Evolutionary conservation across 1,139 yeast species (phyloP).

Genomic region (Candida glucosophila): DNA sequence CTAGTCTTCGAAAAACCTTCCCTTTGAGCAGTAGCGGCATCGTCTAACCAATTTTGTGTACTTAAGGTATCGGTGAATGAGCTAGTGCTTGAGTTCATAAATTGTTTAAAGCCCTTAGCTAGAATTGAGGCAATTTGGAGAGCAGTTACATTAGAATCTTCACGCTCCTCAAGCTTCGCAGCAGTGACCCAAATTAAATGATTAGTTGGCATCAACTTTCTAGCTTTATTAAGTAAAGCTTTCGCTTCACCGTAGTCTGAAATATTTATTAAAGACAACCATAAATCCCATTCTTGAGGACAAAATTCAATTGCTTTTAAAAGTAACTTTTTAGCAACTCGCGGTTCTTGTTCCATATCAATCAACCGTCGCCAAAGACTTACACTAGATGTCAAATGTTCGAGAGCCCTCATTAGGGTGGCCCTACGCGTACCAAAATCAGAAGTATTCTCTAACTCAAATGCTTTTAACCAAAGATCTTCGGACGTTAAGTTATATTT

Average conservation of each 20-base stretch:
- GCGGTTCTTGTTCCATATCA: slow-evolving; percentile 38
- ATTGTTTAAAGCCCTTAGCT: slow-evolving; percentile 43
- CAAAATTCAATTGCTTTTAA: slow-evolving; percentile 62
- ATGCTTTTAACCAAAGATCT: slow-evolving; percentile 66
- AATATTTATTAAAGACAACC: slow-evolving; percentile 44
- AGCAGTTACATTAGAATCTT: slow-evolving; percentile 18
- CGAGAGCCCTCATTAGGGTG: slow-evolving; percentile 55
- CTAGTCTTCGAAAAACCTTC: slow-evolving; percentile 30
- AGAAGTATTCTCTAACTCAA: slow-evolving; percentile 44
- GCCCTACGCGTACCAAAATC: slow-evolving; percentile 44
- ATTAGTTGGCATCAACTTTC: slow-evolving; percentile 44
- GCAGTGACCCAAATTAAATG: slow-evolving; percentile 65
- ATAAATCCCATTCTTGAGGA: slow-evolving; percentile 56
- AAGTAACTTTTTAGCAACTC: slow-evolving; percentile 47
- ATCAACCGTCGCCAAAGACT: slow-evolving; percentile 48
- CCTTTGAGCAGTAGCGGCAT: slow-evolving; percentile 28
- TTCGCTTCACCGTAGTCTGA: slow-evolving; percentile 44
- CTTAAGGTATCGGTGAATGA: slow-evolving; percentile 15
- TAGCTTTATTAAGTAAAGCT: slow-evolving; percentile 47
- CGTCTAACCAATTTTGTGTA: slow-evolving; percentile 35
- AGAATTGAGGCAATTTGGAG: slow-evolving; percentile 37
- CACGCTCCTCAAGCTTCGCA: slow-evolving; percentile 60
- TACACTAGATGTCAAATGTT: slow-evolving; percentile 37
- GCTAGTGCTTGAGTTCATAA: slow-evolving; percentile 10
- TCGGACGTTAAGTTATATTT: slow-evolving; percentile 46